Base-by-base conservation (phyloP, 805 yeast genomes). In the Suhomyces pyralidae region DNA sequence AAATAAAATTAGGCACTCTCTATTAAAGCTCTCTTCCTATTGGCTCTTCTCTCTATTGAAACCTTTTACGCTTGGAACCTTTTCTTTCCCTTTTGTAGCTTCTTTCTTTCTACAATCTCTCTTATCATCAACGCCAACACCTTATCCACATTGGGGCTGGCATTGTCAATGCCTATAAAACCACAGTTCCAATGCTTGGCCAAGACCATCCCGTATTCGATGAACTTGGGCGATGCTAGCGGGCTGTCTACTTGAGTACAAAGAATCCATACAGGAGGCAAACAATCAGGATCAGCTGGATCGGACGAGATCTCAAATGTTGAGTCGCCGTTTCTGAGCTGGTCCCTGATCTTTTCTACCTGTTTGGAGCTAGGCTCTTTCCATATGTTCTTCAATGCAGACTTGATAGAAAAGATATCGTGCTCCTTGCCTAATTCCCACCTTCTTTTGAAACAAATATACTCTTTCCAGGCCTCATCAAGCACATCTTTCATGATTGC, bases 401-500 rank as follows among this genome's bases (percentile, higher is more conserved):
- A 73, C 53, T 84, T 77, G 28, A 87, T 58, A 0, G 88, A 82
- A 58, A 82, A 84, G 0, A 84, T 75, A 61, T 87, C 94, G 40
- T 81, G 79, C 63, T 87, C 94, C 60, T 81, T 75, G 2, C 90
- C 90, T 42, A 73, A 71, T 48, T 82, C 79, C 86, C 90, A 83
- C 32, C 74, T 72, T 22, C 68, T 70, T 55, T 79, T 78, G 61
- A 81, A 87, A 8, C 75, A 73, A 50, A 79, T 65, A 61, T 77
- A 87, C 60, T 86, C 91, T 32, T 71, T 76, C 94, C 94, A 87
- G 0, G 92, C 93, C 55, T 86, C 90, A 10, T 77, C 74, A 19
- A 87, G 73, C 1, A 88, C 81, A 4, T 74, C 76, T 57, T 83
- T 77, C 53, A 86, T 80, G 0, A 77, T 69, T 25, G 80, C 65